A percentile compares a stretch with the other conserved stretches of the same genome.
Conservation (phyloP, 139 green algal genomes). For the Desmodesmus armatus region DNA sequence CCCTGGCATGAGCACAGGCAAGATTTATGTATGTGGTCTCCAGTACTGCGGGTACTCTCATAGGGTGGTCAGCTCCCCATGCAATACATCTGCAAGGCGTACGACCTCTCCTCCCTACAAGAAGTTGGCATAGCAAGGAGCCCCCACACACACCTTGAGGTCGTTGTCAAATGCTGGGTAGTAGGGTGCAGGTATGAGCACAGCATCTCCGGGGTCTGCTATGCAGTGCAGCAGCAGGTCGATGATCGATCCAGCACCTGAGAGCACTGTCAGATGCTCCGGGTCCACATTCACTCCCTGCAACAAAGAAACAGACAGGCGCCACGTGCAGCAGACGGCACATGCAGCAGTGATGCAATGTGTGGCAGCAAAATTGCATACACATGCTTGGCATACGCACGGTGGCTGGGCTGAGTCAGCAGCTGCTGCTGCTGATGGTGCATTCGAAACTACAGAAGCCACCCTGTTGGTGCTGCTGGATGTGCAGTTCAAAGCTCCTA, state of each 20-base stretch:
- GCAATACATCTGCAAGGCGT: too few relatives aligned
- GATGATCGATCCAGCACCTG: conserved; percentile 70
- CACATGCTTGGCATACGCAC: too few relatives aligned
- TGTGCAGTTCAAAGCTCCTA: too few relatives aligned
- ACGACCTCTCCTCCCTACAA: too few relatives aligned
- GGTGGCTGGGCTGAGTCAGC: too few relatives aligned
- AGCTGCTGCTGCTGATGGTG: too few relatives aligned
- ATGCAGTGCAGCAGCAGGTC: conserved; percentile 73
- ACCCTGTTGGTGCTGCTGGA: not conserved
- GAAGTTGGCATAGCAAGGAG: too few relatives aligned
- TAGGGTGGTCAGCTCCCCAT: too few relatives aligned
- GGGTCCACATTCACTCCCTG: conserved; percentile 64
- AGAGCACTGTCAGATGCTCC: conserved; percentile 53
- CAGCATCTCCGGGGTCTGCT: conserved; percentile 32
- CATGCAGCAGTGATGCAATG: not conserved
- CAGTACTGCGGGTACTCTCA: too few relatives aligned
- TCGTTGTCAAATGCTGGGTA: conserved; percentile 90
- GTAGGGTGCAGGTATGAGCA: conserved; percentile 83
- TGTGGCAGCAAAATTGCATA: not conserved
- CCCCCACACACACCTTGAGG: conserved; percentile 56
- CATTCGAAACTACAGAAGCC: not conserved
- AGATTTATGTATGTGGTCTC: too few relatives aligned
- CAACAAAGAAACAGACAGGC: not conserved
- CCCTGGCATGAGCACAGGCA: too few relatives aligned
- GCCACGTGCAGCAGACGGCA: not conserved